Base-by-base conservation (phyloP, 257 asterid genomes). In the Knoxia roxburghii region DNA sequence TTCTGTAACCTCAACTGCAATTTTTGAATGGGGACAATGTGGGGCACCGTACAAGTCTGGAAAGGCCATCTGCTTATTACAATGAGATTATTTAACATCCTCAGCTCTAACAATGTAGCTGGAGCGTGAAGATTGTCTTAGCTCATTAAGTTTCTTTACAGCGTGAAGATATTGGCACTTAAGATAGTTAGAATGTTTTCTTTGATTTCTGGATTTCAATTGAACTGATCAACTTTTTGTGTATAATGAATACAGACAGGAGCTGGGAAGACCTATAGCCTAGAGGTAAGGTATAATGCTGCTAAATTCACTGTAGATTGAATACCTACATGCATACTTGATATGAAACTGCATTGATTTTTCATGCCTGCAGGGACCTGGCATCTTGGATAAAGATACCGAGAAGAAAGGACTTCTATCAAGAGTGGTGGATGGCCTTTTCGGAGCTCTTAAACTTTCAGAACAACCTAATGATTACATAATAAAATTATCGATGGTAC, bases 251-350 rank as follows among this genome's bases (percentile, higher is more conserved):
- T 71, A 37, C 89, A 89, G 97, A 89, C 97, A 63, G 95, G 95
- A 74, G 97, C 97, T 30, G 97, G 97, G 72, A 89, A 89, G 87
- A 87, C 95, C 61, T 89, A 89, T 81, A 87, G 86, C 83, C 84
- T 89, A 88, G 94, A 89, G 97, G 97, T 89, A 80, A 78, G 68
- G 37, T 64, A 51, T 73, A 64, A 76, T 70, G 62, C 43, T 48
- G 56, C 37, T 61, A 32, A 46, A 18, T 53, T 23, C 70, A 64
- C 67, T 61, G 57, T 39, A 53, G 40, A 30, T 41, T 32, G 29
- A 33, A 35, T 29, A 62, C 7, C 11, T 62, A 58, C 56, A 53
- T 58, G 49, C 21, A 64, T 37, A 46, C 15, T 24, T 20, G n/a
- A 26, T 24, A 5, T 17, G 67, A 29, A 66, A 27, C 60, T 33